Evolutionary conservation across 176 grass and related monocot species (phyloP).

Genomic region (Aegilops tauschii): DNA sequence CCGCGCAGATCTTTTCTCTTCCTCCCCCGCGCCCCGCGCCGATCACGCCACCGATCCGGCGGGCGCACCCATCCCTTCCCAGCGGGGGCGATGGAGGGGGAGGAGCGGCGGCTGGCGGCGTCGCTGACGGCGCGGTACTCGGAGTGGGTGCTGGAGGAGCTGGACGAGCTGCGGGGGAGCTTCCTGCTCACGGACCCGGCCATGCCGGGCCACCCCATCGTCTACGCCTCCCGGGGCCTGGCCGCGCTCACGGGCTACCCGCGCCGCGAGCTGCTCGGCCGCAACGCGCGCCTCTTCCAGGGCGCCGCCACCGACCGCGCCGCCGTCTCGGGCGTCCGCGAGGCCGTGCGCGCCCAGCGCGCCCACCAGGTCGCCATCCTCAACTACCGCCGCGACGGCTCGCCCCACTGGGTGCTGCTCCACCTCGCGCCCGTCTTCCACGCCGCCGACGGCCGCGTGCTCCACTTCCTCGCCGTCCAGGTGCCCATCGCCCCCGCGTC

Average conservation of each 20-base stretch:
- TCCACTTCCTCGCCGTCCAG: conserved; percentile 90
- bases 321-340: conserved; percentile 59
- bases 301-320: conserved; percentile 71
- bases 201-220: conserved; percentile 85
- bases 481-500: conserved; percentile 49
- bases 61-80: not conserved
- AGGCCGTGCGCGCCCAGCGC: conserved; percentile 64
- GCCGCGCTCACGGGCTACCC: conserved; percentile 60
- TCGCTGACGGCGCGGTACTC: conserved; percentile 87
- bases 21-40: not conserved
- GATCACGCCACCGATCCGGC: conserved; percentile 20
- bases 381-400: conserved; percentile 84
- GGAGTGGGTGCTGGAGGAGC: conserved; percentile 71
- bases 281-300: conserved; percentile 81
- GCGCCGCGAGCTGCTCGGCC: conserved; percentile 59
- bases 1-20: conserved; percentile 42
- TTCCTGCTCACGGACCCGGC: conserved; percentile 90
- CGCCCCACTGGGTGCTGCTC: conserved; percentile 77
- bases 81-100: not conserved
- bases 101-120: not conserved
- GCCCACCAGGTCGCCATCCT: conserved; percentile 58
- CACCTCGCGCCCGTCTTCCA: conserved; percentile 82
- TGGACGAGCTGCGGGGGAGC: conserved; percentile 67
- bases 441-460: conserved; percentile 49
- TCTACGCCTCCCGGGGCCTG: conserved; percentile 72